A percentile compares a stretch with the other conserved stretches of the same genome.
Evolutionary conservation across 192 early-diverging fungal genomes (phyloP).

Genomic region (Kickxella alabastrina): DNA sequence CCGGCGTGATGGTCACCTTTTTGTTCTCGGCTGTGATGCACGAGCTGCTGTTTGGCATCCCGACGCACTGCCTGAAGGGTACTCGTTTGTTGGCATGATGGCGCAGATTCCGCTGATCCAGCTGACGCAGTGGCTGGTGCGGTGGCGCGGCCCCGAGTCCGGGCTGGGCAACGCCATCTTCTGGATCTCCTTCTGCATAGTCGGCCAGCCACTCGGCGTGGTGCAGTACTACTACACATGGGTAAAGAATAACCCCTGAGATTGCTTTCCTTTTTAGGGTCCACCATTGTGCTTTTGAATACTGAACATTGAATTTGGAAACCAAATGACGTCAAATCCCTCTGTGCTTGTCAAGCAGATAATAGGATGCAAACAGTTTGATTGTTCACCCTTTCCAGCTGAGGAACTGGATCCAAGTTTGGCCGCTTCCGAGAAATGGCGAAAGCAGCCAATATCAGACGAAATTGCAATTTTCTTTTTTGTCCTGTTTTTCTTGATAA

Average conservation of each 20-base stretch:
- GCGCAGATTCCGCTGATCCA: constrained; percentile 73
- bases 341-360: too few species aligned
- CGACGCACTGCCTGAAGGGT: constrained; percentile 73
- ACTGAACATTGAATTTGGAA: too few species aligned
- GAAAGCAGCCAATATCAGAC: too few species aligned
- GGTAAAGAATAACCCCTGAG: constrained; percentile 50
- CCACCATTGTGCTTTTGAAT: too few species aligned
- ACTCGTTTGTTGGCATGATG: constrained; percentile 79
- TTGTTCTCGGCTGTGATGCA: constrained; percentile 81
- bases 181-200: constrained; percentile 78
- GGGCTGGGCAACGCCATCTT: constrained; percentile 75
- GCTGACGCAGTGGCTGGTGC: constrained; percentile 62
- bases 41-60: constrained; percentile 81
- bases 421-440: too few species aligned
- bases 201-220: constrained; percentile 72
- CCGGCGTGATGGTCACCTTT: constrained; percentile 65
- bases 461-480: not conserved
- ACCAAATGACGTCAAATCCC: too few species aligned
- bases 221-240: constrained; percentile 72
- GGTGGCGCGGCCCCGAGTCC: constrained; percentile 64
- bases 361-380: too few species aligned
- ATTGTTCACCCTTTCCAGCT: too few species aligned
- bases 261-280: not conserved
- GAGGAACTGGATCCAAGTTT: too few species aligned
- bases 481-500: not conserved